A percentile compares a stretch with the other conserved stretches of the same genome.
Evolutionary conservation across 805 yeast species (phyloP).

Genomic region (Myxozyma geophila): DNA sequence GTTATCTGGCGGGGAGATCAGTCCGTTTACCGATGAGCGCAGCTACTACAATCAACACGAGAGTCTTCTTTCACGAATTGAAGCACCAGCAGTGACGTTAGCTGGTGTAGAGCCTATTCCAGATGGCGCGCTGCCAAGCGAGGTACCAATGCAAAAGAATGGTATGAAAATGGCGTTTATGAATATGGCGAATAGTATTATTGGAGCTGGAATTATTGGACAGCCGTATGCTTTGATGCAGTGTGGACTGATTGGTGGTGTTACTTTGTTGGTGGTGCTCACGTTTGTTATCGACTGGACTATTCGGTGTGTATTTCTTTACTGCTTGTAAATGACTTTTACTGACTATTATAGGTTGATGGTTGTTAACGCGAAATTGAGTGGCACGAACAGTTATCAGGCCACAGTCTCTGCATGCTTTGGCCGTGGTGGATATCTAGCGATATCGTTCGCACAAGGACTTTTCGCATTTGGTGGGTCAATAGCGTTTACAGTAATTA

Average conservation of each 20-base stretch:
- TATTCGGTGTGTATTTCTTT: conserved; percentile 42
- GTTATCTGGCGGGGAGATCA: not conserved
- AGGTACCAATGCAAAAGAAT: conserved; percentile 49
- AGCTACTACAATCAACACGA: conserved; percentile 18
- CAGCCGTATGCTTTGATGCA: conserved; percentile 87
- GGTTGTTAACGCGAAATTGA: conserved; percentile 77
- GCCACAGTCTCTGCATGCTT: conserved; percentile 80
- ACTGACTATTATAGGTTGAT: conserved; percentile 55
- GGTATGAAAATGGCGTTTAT: conserved; percentile 85
- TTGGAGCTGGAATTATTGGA: conserved; percentile 96
- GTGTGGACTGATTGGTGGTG: conserved; percentile 77
- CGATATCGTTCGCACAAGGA: conserved; percentile 76
- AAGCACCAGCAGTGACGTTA: conserved; percentile 30
- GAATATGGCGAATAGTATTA: conserved; percentile 95
- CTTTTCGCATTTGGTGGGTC: conserved; percentile 93
- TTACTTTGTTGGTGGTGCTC: conserved; percentile 60
- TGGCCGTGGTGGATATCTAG: conserved; percentile 70
- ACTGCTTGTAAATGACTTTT: not conserved
- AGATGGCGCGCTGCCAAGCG: conserved; percentile 33
- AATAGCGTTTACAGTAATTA: conserved; percentile 90
- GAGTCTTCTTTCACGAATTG: conserved; percentile 27
- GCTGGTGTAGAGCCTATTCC: conserved; percentile 20
- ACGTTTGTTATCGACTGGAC: conserved; percentile 90
- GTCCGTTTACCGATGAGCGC: conserved; percentile 1
- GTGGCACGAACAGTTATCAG: conserved; percentile 80